These are phyloP conservation scores for Solidago caesia DNA, from an alignment of 129 eudicot species.

Conservation along the genomic window DNA sequence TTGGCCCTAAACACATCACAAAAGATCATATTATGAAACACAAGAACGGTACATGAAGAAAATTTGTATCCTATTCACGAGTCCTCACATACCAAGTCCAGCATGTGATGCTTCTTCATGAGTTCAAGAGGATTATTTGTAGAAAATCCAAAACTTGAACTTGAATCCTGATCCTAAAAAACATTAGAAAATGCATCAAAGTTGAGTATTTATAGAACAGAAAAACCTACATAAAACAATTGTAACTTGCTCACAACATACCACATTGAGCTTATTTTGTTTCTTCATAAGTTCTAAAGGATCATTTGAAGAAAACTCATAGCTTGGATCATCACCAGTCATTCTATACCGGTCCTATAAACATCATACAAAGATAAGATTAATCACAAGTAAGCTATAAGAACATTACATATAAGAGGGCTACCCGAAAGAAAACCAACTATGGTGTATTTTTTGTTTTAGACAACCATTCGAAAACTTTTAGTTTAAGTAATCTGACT, in stretches of 20 bases:
- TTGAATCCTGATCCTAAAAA: constrained; percentile 26
- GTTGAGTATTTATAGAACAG: neutral
- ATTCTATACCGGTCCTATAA: constrained; percentile 21
- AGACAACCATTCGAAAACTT: neutral
- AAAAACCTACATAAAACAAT: neutral
- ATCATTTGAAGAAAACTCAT: constrained; percentile 32
- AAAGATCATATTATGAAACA: neutral
- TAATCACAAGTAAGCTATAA: neutral
- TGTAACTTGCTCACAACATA: constrained; percentile 20
- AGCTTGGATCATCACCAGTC: constrained; percentile 26
- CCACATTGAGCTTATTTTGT: constrained; percentile 41
- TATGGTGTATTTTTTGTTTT: neutral
- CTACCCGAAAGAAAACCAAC: too few relatives aligned
- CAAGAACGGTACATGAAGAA: neutral
- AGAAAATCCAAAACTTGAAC: constrained; percentile 29
- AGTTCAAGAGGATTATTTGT: constrained; percentile 32
- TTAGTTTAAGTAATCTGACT: neutral
- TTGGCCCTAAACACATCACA: constrained; percentile 13
- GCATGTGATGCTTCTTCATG: constrained; percentile 31
- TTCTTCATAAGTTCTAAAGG: constrained; percentile 35
- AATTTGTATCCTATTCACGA: neutral
- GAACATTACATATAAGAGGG: neutral
- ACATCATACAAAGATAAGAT: neutral
- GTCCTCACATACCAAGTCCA: constrained; percentile 37
- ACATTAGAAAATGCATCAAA: neutral